Conservation (phyloP, 805 yeast species). For the Metschnikowia borealis region DNA sequence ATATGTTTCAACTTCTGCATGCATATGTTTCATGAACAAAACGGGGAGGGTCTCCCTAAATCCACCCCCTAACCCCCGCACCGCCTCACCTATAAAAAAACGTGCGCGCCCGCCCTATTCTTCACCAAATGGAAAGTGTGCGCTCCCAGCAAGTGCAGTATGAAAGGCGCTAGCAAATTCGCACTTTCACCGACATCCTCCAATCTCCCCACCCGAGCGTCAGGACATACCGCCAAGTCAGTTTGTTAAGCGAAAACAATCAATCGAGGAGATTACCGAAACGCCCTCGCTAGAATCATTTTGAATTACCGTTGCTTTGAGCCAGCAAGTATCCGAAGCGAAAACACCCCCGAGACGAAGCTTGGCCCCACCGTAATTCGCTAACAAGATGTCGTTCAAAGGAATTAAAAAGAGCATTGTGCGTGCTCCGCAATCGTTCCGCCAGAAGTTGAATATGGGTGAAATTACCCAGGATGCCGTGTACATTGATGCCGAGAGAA, state of each 20-base stretch:
- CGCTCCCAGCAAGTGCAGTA: not conserved
- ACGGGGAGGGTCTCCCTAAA: not conserved
- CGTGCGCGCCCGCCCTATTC: not conserved
- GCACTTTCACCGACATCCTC: not conserved
- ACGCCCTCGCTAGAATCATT: too few species aligned
- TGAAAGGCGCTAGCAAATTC: not conserved
- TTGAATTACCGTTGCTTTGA: not conserved
- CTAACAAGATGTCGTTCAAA: conserved; percentile 68
- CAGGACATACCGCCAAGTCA: not conserved
- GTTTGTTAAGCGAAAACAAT: not conserved
- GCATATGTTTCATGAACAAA: not conserved
- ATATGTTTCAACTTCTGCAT: not conserved
- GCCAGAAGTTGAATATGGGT: conserved; percentile 88
- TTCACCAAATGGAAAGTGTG: not conserved
- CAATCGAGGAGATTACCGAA: not conserved
- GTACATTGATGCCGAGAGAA: conserved; percentile 90
- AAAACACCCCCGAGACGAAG: not conserved
- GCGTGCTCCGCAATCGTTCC: conserved; percentile 87
- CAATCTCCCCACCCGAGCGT: not conserved
- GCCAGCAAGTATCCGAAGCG: not conserved
- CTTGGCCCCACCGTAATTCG: not conserved
- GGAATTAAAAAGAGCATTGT: conserved; percentile 77
- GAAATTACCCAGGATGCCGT: conserved; percentile 67
- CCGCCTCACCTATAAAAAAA: not conserved
- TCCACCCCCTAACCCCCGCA: not conserved